Conservation (phyloP, 208 protist genomes). For the Entamoeba histolytica region DNA sequence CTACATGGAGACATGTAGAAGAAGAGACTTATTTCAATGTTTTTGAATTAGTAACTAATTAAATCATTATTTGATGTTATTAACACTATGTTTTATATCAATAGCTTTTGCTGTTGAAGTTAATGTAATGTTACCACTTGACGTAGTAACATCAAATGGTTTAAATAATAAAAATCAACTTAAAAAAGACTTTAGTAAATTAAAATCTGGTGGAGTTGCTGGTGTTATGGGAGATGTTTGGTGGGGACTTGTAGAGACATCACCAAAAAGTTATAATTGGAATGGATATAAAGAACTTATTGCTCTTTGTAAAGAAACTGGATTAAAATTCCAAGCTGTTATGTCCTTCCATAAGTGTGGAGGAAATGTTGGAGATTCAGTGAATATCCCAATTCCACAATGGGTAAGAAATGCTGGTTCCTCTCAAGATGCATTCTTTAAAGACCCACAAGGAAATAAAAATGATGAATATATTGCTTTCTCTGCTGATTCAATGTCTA, state of each 20-base stretch:
- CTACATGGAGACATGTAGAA: too few species aligned
- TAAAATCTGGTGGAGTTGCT: conserved; percentile 25
- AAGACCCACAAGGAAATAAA: conserved; percentile 26
- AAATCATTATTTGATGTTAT: too few species aligned
- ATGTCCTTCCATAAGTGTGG: conserved; percentile 46
- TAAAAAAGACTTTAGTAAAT: conserved; percentile 7
- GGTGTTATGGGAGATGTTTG: conserved; percentile 55
- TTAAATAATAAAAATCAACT: conserved; percentile 11
- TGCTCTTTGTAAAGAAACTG: conserved; percentile 12
- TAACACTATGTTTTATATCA: background rate
- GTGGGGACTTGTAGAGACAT: conserved; percentile 47
- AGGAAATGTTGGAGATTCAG: conserved; percentile 47
- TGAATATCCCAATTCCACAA: conserved; percentile 39
- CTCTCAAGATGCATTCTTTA: conserved; percentile 39
- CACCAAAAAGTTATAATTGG: conserved; percentile 41
- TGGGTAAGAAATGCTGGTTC: conserved; percentile 49
- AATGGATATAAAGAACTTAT: conserved; percentile 13
- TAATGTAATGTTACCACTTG: conserved; percentile 42
- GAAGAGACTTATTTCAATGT: too few species aligned
- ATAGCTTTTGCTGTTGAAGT: background rate
- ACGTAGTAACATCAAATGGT: conserved; percentile 24
- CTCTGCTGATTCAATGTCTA: conserved; percentile 29
- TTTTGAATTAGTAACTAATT: too few species aligned
- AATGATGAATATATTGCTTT: conserved; percentile 46
- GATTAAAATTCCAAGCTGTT: conserved; percentile 39